These are phyloP conservation scores for Annulohypoxylon stygium DNA, from an alignment of 495 filamentous ascomycete species.

Conservation along the genomic window DNA sequence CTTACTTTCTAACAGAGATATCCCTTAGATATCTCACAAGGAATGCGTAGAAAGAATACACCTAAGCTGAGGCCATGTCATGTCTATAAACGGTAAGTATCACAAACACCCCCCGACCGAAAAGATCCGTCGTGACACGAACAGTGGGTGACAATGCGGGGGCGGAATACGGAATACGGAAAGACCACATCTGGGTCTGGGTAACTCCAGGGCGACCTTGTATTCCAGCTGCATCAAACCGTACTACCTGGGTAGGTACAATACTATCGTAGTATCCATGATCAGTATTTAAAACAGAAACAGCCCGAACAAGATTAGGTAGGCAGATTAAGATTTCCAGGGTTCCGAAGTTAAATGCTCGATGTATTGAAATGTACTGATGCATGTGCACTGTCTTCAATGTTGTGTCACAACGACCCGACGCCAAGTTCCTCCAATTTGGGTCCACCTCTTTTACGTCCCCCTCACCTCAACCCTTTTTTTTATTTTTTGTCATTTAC, in stretches of 20 bases:
- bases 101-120: constrained; percentile 14
- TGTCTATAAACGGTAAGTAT: constrained; percentile 14
- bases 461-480: background rate
- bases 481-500: background rate
- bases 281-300: background rate
- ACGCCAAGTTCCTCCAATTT: background rate
- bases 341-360: too few relatives aligned
- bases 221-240: too few relatives aligned
- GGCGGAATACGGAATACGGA: constrained; percentile 1
- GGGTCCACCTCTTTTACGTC: background rate
- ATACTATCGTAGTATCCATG: too few relatives aligned
- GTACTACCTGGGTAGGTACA: too few relatives aligned
- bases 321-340: background rate
- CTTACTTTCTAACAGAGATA: too few relatives aligned
- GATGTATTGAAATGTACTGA: too few relatives aligned
- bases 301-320: background rate
- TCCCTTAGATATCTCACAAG: too few relatives aligned
- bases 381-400: background rate
- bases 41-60: background rate
- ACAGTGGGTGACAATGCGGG: background rate
- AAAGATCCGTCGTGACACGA: constrained; percentile 13
- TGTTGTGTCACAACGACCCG: background rate
- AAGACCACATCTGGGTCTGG: background rate
- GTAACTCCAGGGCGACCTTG: too few relatives aligned
- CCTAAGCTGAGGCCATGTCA: background rate